Percentiles rank a stretch among this genome's conserved stretches.
These are phyloP conservation scores for Thalia dealbata DNA, from an alignment of 176 grass and related monocot species.

Conservation along the genomic window DNA sequence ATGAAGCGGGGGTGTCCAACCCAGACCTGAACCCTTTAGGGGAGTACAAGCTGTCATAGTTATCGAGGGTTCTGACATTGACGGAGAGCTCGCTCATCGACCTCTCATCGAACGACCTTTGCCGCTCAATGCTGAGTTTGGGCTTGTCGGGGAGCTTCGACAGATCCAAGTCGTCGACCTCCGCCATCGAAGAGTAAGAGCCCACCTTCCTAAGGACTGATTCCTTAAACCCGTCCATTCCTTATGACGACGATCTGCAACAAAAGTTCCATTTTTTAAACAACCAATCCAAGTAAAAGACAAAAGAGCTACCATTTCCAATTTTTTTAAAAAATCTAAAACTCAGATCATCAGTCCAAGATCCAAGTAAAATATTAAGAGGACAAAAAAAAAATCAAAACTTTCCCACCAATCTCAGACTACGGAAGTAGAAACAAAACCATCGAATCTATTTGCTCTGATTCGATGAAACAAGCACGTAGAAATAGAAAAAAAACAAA, in stretches of 20 bases:
- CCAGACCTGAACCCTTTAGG: not conserved
- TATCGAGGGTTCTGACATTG: constrained; percentile 7
- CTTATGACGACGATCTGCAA: not conserved
- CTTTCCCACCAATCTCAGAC: not conserved
- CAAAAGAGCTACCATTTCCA: too few relatives aligned
- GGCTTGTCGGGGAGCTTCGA: constrained; percentile 5
- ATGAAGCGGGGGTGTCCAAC: constrained; percentile 7
- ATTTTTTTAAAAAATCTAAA: too few relatives aligned
- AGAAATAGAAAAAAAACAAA: not conserved
- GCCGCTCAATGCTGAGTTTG: constrained; percentile 15
- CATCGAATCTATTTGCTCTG: not conserved
- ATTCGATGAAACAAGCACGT: not conserved
- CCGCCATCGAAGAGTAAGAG: not conserved
- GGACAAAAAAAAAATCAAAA: not conserved
- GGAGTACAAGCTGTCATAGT: constrained; percentile 3
- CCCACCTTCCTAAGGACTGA: not conserved
- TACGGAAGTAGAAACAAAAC: not conserved
- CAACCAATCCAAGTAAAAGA: not conserved
- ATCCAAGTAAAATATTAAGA: not conserved
- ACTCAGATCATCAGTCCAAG: not conserved
- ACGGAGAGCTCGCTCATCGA: constrained; percentile 11
- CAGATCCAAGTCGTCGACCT: not conserved
- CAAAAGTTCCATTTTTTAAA: not conserved
- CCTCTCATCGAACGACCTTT: constrained; percentile 14
- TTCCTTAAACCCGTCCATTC: constrained; percentile 9